Conservation (phyloP, 116 monocot genomes). For the Posidonia oceanica region DNA sequence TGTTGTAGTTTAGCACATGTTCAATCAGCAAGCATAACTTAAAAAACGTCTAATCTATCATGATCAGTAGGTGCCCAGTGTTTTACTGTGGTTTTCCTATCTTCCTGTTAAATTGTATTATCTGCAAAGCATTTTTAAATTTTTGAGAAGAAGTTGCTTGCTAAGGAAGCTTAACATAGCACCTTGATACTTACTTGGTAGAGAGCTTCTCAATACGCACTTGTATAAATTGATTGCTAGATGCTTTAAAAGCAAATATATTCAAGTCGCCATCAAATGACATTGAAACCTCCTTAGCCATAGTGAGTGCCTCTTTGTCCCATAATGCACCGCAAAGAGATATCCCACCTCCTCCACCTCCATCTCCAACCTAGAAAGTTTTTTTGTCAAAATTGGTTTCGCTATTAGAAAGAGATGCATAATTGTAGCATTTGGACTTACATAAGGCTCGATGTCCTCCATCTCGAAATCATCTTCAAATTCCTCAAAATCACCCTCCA, state of each 20-base stretch:
- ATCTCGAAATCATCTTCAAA: conserved; percentile 43
- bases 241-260: conserved; percentile 90
- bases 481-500: conserved; percentile 33
- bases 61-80: too few relatives aligned
- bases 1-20: too few relatives aligned
- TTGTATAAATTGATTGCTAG: conserved; percentile 32
- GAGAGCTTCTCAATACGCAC: conserved; percentile 90
- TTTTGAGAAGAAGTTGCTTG: too few relatives aligned
- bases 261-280: conserved; percentile 72
- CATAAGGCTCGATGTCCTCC: conserved; percentile 22
- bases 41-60: too few relatives aligned
- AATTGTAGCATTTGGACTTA: conserved; percentile 15
- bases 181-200: conserved; percentile 45
- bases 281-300: conserved; percentile 62
- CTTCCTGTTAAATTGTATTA: too few relatives aligned
- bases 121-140: too few relatives aligned
- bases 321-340: conserved; percentile 65
- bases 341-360: conserved; percentile 80
- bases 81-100: too few relatives aligned
- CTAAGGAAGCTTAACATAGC: background rate
- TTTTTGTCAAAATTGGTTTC: background rate
- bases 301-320: conserved; percentile 72
- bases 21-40: too few relatives aligned
- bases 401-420: background rate
- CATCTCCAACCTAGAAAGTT: conserved; percentile 65